Conservation (phyloP, 257 asterid species). For the Catharanthus roseus region DNA sequence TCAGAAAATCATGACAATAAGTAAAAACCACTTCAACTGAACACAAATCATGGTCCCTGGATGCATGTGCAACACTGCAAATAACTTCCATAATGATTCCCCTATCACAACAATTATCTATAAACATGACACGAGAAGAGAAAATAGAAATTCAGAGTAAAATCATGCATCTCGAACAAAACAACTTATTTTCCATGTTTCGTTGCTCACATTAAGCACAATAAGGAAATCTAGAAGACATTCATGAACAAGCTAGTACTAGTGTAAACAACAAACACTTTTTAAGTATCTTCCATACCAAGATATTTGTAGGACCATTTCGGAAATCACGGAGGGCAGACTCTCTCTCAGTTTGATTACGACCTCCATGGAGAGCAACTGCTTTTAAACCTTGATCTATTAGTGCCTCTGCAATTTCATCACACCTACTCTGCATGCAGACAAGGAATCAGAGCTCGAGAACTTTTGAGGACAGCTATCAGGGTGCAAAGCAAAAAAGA, state of each 20-base stretch:
- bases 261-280: neutral
- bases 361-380: conserved; percentile 88
- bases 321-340: conserved; percentile 75
- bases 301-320: conserved; percentile 62
- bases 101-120: neutral
- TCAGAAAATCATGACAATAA: neutral
- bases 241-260: neutral
- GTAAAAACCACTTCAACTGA: neutral
- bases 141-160: neutral
- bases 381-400: conserved; percentile 69
- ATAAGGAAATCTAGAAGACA: neutral
- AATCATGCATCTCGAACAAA: conserved; percentile 3
- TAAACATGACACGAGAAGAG: neutral
- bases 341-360: conserved; percentile 87
- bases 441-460: conserved; percentile 21
- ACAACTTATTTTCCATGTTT: neutral
- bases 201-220: neutral
- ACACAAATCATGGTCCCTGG: neutral
- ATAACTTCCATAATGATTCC: neutral
- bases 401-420: conserved; percentile 90
- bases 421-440: conserved; percentile 71
- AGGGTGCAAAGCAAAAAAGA: neutral
- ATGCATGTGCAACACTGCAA: neutral
- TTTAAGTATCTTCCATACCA: conserved; percentile 37
- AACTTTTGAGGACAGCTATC: conserved; percentile 13